Evolutionary conservation across 768 basidiomycete species (phyloP), one percentile per base, ranked within the genome.

Genomic region (Mycena latifolia): DNA sequence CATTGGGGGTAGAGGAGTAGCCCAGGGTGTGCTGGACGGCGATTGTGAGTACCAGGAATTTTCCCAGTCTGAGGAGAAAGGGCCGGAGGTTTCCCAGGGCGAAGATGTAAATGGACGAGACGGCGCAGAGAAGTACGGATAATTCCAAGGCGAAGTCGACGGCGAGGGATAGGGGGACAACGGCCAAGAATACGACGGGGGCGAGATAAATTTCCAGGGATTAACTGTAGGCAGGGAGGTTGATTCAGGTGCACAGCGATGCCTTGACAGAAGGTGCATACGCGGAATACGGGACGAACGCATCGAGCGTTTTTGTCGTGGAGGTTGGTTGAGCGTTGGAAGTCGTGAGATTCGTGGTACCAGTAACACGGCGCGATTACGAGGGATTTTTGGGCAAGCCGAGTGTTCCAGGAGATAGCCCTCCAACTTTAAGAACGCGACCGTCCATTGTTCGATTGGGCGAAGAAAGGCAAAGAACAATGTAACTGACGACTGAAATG

Each of bases 301-400:
- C 52, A 7, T 62, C 18, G 61, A 62, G 20, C 61, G 61, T 28
- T 45, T 52, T 25, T 7, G 51, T 41, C 29, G 5, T 43, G 12
- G 35, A 25, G 43, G 24, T 24, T 12, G n/a, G n/a, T 41, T 17
- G 39, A 41, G 43, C 41, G 59, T 61, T 22, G 51, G 5, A 41
- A 33, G 53, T 54, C 31, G 52, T 55, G 53, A 62, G 45, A 43
- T 31, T 37, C 43, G 52, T 62, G 52, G 27, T 61, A 61, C 43
- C 53, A 62, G 61, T 47, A 62, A 25, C 55, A 55, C 47, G 35
- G 43, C 31, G 43, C 12, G 41, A 2, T 2, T 37, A 53, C n/a
- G n/a, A 45, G 60, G n/a, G 25, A 31, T 61, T 24, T 39, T 22
- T 35, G 60, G 60, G 60, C 51, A 54, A 61, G 60, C 60, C 52